Conservation (phyloP, 192 early-diverging fungal species). For the Diversispora eburnea region DNA sequence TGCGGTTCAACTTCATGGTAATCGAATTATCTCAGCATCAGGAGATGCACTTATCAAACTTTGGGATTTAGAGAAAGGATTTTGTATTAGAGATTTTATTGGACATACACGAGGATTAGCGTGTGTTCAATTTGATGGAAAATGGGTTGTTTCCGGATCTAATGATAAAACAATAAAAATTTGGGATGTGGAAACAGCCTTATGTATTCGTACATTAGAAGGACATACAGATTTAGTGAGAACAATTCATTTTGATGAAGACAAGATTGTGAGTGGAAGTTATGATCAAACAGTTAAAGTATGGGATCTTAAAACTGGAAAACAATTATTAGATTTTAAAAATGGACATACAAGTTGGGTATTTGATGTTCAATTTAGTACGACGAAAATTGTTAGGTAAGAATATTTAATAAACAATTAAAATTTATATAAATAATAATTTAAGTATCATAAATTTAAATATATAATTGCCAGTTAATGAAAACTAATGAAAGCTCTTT, state of each 20-base stretch:
- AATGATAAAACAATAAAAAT: slow-evolving; percentile 80
- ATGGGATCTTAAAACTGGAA: slow-evolving; percentile 83
- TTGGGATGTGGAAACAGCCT: slow-evolving; percentile 70
- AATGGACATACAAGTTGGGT: slow-evolving; percentile 89
- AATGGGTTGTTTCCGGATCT: slow-evolving; percentile 73
- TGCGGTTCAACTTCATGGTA: slow-evolving; percentile 73
- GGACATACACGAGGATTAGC: slow-evolving; percentile 79
- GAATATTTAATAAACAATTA: background rate
- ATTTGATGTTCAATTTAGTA: slow-evolving; percentile 90
- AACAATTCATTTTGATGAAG: slow-evolving; percentile 80
- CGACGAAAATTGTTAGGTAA: slow-evolving; percentile 76
- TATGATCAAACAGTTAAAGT: slow-evolving; percentile 95
- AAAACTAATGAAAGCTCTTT: background rate
- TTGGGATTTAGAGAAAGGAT: slow-evolving; percentile 72
- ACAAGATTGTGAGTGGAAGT: slow-evolving; percentile 82
- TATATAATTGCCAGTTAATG: background rate
- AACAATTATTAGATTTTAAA: slow-evolving; percentile 69
- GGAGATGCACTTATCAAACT: slow-evolving; percentile 79
- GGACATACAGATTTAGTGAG: slow-evolving; percentile 78
- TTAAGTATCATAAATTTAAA: slow-evolving; percentile 7
- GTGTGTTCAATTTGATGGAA: slow-evolving; percentile 82
- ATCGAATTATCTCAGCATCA: slow-evolving; percentile 76
- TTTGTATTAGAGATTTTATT: slow-evolving; percentile 67
- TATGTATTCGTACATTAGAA: slow-evolving; percentile 54
- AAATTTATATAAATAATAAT: background rate